phyloP scores from a whole-genome alignment of 2,329 filamentous ascomycete species.

The Ophiostoma pallidulum region DNA sequence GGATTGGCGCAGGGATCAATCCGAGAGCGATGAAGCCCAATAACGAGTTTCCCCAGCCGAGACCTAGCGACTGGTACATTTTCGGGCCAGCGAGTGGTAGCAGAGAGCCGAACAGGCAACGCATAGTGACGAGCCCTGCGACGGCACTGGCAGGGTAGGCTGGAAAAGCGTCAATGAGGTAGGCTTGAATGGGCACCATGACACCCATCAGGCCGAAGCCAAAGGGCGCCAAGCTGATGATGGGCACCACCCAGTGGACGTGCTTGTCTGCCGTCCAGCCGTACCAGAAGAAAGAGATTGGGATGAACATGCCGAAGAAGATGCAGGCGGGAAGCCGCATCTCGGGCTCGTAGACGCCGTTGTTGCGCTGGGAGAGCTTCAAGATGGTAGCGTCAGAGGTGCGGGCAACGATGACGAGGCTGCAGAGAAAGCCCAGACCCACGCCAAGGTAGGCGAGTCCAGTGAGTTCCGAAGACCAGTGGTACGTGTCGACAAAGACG shows the following conservation, averaged over 20 bases:
- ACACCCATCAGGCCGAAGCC: constrained; percentile 24
- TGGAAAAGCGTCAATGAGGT: constrained; percentile 52
- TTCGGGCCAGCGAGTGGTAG: constrained; percentile 45
- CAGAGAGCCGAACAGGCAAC: constrained; percentile 43
- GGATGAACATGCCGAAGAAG: constrained; percentile 24
- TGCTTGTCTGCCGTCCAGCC: constrained; percentile 39
- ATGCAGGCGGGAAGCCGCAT: constrained; percentile 24
- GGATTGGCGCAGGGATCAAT: too few species aligned
- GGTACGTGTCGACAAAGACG: constrained; percentile 41
- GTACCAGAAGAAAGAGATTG: constrained; percentile 40
- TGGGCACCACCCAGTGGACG: constrained; percentile 43
- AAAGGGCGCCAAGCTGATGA: constrained; percentile 31
- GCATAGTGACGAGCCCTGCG: constrained; percentile 49
- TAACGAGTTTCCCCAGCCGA: constrained; percentile 32
- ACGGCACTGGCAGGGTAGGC: constrained; percentile 48
- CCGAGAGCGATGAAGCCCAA: constrained; percentile 32
- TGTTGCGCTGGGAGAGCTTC: constrained; percentile 28
- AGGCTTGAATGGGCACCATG: constrained; percentile 30
- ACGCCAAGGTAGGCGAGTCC: constrained; percentile 46
- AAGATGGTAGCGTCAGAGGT: constrained; percentile 30
- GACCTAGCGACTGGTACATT: constrained; percentile 46
- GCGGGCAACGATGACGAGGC: constrained; percentile 22
- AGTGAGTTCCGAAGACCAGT: constrained; percentile 34
- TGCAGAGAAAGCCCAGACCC: constrained; percentile 22
- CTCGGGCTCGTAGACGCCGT: constrained; percentile 25